Conservation (phyloP, 192 early-diverging fungal species). For the Ramicandelaber brevisporus region DNA sequence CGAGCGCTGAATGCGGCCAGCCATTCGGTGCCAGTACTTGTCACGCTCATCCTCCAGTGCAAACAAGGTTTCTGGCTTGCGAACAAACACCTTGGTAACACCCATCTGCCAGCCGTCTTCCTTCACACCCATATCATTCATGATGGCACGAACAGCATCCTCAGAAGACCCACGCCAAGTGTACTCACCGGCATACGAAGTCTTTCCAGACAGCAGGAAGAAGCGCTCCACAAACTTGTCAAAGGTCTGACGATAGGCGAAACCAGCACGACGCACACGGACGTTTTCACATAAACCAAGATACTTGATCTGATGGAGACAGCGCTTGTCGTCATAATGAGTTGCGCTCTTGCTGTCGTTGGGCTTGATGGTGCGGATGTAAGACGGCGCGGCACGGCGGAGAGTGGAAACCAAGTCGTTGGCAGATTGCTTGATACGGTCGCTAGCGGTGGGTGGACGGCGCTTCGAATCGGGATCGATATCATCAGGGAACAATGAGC, state of each 20-base stretch:
- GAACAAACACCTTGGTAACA: constrained; percentile 82
- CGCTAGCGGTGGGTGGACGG: constrained; percentile 90
- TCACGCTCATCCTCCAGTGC: constrained; percentile 79
- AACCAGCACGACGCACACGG: constrained; percentile 88
- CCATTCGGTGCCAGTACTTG: constrained; percentile 89
- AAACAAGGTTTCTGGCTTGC: constrained; percentile 80
- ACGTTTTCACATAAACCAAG: constrained; percentile 94
- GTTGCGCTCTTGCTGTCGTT: constrained; percentile 81
- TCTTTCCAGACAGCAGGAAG: constrained; percentile 40
- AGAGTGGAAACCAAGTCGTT: constrained; percentile 79
- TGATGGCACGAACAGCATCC: constrained; percentile 49
- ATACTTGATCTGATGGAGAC: constrained; percentile 93
- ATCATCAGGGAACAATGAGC: constrained; percentile 68
- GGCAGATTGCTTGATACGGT: constrained; percentile 73
- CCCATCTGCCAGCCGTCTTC: constrained; percentile 89
- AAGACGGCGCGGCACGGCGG: constrained; percentile 86
- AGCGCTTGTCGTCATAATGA: constrained; percentile 77
- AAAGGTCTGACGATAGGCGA: constrained; percentile 86
- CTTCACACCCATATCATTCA: constrained; percentile 63
- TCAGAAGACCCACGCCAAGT: constrained; percentile 54
- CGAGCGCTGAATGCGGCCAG: constrained; percentile 70
- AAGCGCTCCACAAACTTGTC: constrained; percentile 61
- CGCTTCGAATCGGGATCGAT: constrained; percentile 73
- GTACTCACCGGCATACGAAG: constrained; percentile 62
- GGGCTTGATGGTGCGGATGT: constrained; percentile 94